These are phyloP conservation scores for Amanita thiersii DNA, from an alignment of 768 basidiomycete species.

Conservation along the genomic window DNA sequence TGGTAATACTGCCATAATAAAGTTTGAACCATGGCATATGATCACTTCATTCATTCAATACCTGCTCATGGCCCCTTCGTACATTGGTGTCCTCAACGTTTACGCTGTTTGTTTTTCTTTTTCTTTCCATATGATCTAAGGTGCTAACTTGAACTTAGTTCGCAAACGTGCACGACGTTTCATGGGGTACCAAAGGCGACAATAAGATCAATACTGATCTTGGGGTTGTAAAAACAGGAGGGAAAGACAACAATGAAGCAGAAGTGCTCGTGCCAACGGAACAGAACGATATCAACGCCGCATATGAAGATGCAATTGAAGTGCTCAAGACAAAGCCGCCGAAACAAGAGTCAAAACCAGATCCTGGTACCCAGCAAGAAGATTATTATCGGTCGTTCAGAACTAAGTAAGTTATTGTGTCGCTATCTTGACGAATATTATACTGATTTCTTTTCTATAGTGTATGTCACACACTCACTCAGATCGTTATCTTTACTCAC, in stretches of 20 bases:
- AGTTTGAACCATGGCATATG: constrained; percentile 99
- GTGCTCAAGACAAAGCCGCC: constrained; percentile 74
- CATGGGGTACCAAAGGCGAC: constrained; percentile 95
- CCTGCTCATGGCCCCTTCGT: constrained; percentile 85
- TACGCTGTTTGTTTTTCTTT: constrained; percentile 50
- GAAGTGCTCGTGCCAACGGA: constrained; percentile 81
- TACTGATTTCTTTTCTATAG: constrained; percentile 16
- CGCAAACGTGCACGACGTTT: constrained; percentile 85
- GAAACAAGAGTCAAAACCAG: constrained; percentile 56
- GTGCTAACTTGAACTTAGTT: constrained; percentile 36
- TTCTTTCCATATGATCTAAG: neutral
- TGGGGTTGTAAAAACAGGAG: constrained; percentile 61
- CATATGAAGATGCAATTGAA: constrained; percentile 88
- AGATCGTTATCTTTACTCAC: constrained; percentile 14
- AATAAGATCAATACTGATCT: constrained; percentile 82
- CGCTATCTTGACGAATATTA: neutral
- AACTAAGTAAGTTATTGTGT: constrained; percentile 59
- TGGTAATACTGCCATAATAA: constrained; percentile 2
- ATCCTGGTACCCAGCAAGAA: constrained; percentile 59
- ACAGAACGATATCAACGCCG: constrained; percentile 81
- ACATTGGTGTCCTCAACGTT: constrained; percentile 89
- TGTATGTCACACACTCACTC: constrained; percentile 15
- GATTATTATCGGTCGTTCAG: constrained; percentile 87
- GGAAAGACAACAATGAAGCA: constrained; percentile 69
- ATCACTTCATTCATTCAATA: constrained; percentile 95